These are phyloP conservation scores for Leccinum pseudoinsigne DNA, from an alignment of 1,284 basidiomycete species.

Conservation along the genomic window DNA sequence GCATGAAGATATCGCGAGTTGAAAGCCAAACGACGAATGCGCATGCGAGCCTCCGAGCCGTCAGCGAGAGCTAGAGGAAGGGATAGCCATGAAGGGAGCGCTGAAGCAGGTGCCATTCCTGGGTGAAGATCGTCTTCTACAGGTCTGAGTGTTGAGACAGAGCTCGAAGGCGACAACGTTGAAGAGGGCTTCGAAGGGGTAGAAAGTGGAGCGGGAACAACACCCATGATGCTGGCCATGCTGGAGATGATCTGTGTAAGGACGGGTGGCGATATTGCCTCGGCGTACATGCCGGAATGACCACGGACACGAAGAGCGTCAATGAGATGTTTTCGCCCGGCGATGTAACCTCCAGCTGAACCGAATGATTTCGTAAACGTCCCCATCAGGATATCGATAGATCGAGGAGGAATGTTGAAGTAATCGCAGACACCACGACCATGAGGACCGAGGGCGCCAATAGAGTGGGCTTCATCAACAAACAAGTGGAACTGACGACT, in stretches of 20 bases:
- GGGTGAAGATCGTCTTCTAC: too few species aligned
- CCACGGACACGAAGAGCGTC: slow-evolving; percentile 82
- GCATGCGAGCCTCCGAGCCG: slow-evolving; percentile 80
- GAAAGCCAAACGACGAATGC: slow-evolving; percentile 90
- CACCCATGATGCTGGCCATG: too few species aligned
- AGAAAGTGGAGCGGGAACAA: too few species aligned
- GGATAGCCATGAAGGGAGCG: slow-evolving; percentile 70
- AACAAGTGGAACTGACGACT: slow-evolving; percentile 87
- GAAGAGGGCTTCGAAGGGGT: too few species aligned
- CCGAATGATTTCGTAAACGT: slow-evolving; percentile 99
- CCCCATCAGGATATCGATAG: slow-evolving; percentile 95
- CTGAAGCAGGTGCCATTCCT: slow-evolving; percentile 50
- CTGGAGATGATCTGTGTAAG: too few species aligned
- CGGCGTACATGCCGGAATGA: slow-evolving; percentile 87
- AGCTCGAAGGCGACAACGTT: too few species aligned
- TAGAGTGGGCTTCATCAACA: slow-evolving; percentile 97
- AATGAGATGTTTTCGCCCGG: slow-evolving; percentile 80
- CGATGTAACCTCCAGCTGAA: slow-evolving; percentile 95
- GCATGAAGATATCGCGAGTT: slow-evolving; percentile 92
- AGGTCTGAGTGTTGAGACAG: too few species aligned
- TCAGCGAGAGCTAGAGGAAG: slow-evolving; percentile 72
- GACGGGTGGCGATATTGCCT: slow-evolving; percentile 60
- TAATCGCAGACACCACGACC: slow-evolving; percentile 97
- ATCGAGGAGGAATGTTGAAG: slow-evolving; percentile 82
- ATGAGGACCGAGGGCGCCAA: slow-evolving; percentile 92